Evolutionary conservation across 164 flowering plant species (phyloP).

Genomic region (Vitis amurensis): DNA sequence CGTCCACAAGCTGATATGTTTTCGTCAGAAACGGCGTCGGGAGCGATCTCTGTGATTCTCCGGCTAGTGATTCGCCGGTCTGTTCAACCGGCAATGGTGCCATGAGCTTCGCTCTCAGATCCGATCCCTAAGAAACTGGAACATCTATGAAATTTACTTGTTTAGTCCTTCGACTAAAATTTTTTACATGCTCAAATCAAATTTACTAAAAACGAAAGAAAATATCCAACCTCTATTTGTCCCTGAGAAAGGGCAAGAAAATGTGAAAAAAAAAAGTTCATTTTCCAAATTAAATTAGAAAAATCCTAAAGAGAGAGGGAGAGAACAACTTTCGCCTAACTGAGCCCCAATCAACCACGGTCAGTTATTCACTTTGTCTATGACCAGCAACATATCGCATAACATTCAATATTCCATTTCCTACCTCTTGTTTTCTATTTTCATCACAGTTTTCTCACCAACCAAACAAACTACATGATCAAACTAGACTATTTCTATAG

Average conservation of each 20-base stretch:
- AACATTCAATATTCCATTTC: neutral
- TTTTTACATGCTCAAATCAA: too few species aligned
- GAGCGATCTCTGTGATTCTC: slow-evolving; percentile 45
- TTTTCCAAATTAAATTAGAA: too few species aligned
- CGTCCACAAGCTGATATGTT: slow-evolving; percentile 70
- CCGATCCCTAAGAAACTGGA: slow-evolving; percentile 8
- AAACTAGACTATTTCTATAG: neutral
- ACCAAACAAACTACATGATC: slow-evolving; percentile 10
- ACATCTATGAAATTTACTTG: too few species aligned
- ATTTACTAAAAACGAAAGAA: too few species aligned
- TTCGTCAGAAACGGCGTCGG: slow-evolving; percentile 80
- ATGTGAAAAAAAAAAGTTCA: too few species aligned
- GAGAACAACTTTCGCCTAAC: too few species aligned
- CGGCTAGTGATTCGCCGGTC: slow-evolving; percentile 26
- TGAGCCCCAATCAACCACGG: too few species aligned
- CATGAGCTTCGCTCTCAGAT: slow-evolving; percentile 23
- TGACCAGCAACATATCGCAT: neutral
- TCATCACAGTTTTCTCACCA: neutral
- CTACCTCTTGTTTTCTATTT: neutral
- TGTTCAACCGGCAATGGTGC: slow-evolving; percentile 34
- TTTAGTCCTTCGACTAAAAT: too few species aligned
- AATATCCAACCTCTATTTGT: too few species aligned
- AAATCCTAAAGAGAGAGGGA: too few species aligned
- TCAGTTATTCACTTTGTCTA: too few species aligned
- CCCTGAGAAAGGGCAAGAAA: too few species aligned